phyloP scores from a whole-genome alignment of 2,329 filamentous ascomycete species.

The Beauveria caledonica region DNA sequence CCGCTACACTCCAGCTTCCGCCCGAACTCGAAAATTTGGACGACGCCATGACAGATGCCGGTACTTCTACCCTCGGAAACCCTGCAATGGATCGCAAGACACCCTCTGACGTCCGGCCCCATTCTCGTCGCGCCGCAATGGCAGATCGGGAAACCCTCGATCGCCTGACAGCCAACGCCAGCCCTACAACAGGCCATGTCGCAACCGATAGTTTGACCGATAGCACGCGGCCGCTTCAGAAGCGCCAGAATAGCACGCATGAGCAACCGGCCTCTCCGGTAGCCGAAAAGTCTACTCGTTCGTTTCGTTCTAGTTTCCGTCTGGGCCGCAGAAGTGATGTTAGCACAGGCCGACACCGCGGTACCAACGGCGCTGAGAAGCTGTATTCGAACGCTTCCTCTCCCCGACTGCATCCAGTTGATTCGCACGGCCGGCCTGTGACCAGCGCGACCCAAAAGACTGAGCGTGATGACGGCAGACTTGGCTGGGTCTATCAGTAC shows the following conservation, averaged over 20 bases:
- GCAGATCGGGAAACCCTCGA: slow-evolving; percentile 68
- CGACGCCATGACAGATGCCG: slow-evolving; percentile 33
- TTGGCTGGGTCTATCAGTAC: slow-evolving; percentile 74
- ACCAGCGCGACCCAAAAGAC: slow-evolving; percentile 20
- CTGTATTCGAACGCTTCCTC: slow-evolving; percentile 75
- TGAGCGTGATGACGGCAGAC: slow-evolving; percentile 17
- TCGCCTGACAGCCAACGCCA: slow-evolving; percentile 64
- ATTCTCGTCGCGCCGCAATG: slow-evolving; percentile 70
- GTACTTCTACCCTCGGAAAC: slow-evolving; percentile 35
- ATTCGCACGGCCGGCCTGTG: slow-evolving; percentile 22
- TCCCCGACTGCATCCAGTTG: slow-evolving; percentile 50
- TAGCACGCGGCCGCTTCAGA: slow-evolving; percentile 68
- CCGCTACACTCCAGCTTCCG: slow-evolving; percentile 31
- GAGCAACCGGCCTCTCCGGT: slow-evolving; percentile 35
- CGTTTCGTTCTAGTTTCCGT: slow-evolving; percentile 69
- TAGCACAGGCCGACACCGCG: slow-evolving; percentile 41
- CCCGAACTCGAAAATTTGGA: slow-evolving; percentile 25
- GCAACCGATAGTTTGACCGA: slow-evolving; percentile 59
- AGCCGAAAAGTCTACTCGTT: slow-evolving; percentile 63
- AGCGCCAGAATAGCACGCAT: slow-evolving; percentile 25
- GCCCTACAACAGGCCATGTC: slow-evolving; percentile 55
- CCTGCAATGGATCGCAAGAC: slow-evolving; percentile 19
- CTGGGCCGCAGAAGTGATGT: slow-evolving; percentile 49
- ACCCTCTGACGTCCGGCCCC: slow-evolving; percentile 44
- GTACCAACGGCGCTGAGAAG: slow-evolving; percentile 65